These are phyloP conservation scores for Aspergillus cejpii DNA, from an alignment of 2,329 filamentous ascomycete species.

Conservation along the genomic window DNA sequence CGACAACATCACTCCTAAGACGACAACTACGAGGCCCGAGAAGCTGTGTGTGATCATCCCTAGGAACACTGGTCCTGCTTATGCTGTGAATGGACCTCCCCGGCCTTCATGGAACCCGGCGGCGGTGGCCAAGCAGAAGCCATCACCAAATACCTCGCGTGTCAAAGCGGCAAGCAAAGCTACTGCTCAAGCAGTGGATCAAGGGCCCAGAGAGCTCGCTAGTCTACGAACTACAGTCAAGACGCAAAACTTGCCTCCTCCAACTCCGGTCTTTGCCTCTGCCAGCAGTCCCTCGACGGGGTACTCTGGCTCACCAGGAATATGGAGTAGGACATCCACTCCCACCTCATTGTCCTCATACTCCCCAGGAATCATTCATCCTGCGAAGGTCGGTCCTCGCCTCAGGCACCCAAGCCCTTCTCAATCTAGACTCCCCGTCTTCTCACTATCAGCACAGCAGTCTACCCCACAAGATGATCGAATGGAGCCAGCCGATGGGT, in stretches of 20 bases:
- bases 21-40: constrained; percentile 11
- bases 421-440: constrained; percentile 33
- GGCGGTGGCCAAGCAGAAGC: constrained; percentile 8
- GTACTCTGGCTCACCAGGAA: constrained; percentile 42
- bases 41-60: constrained; percentile 32
- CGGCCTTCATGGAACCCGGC: constrained; percentile 10
- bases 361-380: constrained; percentile 42
- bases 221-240: constrained; percentile 34
- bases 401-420: constrained; percentile 34
- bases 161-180: constrained; percentile 12
- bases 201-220: constrained; percentile 34
- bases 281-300: constrained; percentile 42
- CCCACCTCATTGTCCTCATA: constrained; percentile 47
- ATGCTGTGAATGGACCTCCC: constrained; percentile 12
- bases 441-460: constrained; percentile 20
- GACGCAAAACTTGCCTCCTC: constrained; percentile 33
- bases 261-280: constrained; percentile 35
- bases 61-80: constrained; percentile 13
- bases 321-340: constrained; percentile 45
- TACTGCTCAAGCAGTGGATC: constrained; percentile 14
- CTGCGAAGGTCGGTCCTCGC: constrained; percentile 33
- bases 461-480: constrained; percentile 18
- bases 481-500: constrained; percentile 10
- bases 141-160: constrained; percentile 12
- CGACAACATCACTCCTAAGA: constrained; percentile 14